A percentile compares a stretch with the other conserved stretches of the same genome.
Evolutionary conservation across 2,329 filamentous ascomycete genomes (phyloP).

Genomic region (Lachnellula occidentalis): DNA sequence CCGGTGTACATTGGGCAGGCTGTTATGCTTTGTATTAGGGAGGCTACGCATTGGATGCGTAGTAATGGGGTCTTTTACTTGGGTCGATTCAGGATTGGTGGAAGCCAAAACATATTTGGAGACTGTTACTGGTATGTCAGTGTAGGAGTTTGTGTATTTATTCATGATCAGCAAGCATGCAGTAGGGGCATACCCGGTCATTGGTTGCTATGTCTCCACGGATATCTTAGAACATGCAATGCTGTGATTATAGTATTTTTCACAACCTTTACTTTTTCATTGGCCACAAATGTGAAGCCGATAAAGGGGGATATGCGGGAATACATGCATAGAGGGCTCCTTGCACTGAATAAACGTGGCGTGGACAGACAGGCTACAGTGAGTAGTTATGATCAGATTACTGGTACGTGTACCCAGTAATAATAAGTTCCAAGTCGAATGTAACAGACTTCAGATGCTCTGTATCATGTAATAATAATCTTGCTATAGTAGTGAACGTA

Average conservation of each 20-base stretch:
- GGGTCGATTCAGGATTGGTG: not conserved
- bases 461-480: no score
- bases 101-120: not conserved
- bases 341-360: no score
- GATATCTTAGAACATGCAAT: not conserved
- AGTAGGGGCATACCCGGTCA: not conserved
- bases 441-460: no score
- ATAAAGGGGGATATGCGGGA: no score
- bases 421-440: no score
- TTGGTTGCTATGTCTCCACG: no score
- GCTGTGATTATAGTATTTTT: not conserved
- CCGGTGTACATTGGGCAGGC: slow-evolving; percentile 19
- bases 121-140: not conserved
- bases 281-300: no score
- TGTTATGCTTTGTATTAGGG: not conserved
- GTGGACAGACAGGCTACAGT: no score
- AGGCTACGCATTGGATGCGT: not conserved
- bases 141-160: slow-evolving; percentile 4
- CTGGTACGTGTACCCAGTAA: no score
- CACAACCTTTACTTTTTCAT: not conserved
- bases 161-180: not conserved
- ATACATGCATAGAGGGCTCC: no score
- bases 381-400: no score
- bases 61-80: not conserved
- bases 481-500: no score